Base-by-base conservation (phyloP, 2,329 filamentous ascomycete genomes). In the Xenoacremonium recifei region DNA sequence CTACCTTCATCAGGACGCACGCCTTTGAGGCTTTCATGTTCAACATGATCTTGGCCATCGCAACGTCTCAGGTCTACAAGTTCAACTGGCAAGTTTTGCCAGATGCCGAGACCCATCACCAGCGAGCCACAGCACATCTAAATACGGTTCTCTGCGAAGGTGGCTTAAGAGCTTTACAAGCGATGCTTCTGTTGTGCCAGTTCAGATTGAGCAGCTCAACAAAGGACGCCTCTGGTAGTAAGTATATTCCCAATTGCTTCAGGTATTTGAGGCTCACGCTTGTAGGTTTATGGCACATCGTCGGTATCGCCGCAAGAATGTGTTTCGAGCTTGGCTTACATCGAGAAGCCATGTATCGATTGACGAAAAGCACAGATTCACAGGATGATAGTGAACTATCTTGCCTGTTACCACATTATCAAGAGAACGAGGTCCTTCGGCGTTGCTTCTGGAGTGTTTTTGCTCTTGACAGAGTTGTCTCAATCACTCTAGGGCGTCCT, bases 391-490 rank as follows among this genome's bases (percentile, higher is more conserved):
- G 42, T 2, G 33, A n/a, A n/a, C n/a, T 17, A 2, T 21, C 23
- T 4, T 38, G 29, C 13, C 20, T 33, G 16, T 38, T 30, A 2
- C 40, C 31, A 0, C 45, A 43, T 7, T 48, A 52, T 4, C 54
- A 57, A 23, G 50, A 65, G 7, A 53, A 62, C 34, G 67, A 71
- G 45, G 57, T 64, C 1, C 60, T 61, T 5, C 49, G 66, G 4
- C 42, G 67, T 9, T 71, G 67, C 25, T 72, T 72, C 39, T 72
- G 70, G 67, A 69, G 64, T 40, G 57, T 70, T 2, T 58, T 71
- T 3, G 61, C 62, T 2, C 56, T 70, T 46, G 68, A 70, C 40
- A 51, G 66, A 27, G 62, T 63, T 7, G 63, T 58, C 2, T 64
- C 61, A 36, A 56, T 65, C 4, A 63, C 68, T 1, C 59, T 71